A percentile compares a stretch with the other conserved stretches of the same genome.
Evolutionary conservation across 164 flowering plant species (phyloP).

Genomic region (Sextonia rubra): DNA sequence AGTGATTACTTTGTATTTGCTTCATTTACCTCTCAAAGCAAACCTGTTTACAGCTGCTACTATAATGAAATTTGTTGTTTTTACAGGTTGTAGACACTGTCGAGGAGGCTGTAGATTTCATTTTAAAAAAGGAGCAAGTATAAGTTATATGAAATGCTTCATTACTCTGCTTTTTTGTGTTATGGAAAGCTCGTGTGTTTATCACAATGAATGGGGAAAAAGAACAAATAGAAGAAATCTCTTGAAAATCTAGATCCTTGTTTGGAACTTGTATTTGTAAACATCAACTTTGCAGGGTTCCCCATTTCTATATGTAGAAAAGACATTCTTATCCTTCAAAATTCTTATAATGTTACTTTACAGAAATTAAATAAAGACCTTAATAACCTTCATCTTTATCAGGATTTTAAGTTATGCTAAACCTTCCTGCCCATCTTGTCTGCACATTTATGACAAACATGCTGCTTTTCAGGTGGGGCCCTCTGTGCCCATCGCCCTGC

Average conservation of each 20-base stretch:
- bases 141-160: background rate
- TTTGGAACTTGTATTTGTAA: background rate
- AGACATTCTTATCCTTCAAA: no score
- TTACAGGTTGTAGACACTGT: conserved; percentile 89
- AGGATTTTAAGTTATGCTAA: no score
- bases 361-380: no score
- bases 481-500: no score
- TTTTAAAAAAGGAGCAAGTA: conserved; percentile 43
- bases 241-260: background rate
- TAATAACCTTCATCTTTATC: no score
- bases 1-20: no score
- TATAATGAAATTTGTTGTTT: conserved; percentile 1
- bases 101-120: conserved; percentile 80
- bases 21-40: background rate
- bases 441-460: no score
- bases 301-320: no score
- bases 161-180: background rate
- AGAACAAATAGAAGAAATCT: background rate
- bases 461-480: no score
- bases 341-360: no score
- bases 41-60: background rate
- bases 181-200: background rate
- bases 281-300: no score
- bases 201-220: background rate
- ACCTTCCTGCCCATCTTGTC: no score